Base-by-base conservation (phyloP, 768 basidiomycete genomes). In the Mycena epipterygia region DNA sequence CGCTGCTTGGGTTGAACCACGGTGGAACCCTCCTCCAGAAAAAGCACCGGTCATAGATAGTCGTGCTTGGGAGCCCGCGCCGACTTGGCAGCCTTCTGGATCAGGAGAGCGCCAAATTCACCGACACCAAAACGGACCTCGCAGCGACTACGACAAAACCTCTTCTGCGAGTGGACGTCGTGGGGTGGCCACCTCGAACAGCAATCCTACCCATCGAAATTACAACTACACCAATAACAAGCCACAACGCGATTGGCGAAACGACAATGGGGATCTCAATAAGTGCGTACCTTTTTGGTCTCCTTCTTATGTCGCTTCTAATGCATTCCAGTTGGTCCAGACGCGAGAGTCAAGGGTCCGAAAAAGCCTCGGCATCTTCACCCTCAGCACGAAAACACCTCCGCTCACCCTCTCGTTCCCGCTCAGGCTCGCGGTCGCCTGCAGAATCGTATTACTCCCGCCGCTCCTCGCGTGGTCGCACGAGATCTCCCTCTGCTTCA, bases 11-110 rank as follows among this genome's bases (percentile, higher is more conserved):
- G 61, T 27, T 16, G 58, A 82, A 82, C 58, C 63, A 25, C 62
- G 27, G 25, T 70, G 63, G 63, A 59, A 52, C 32, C 21, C 55
- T 25, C 12, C 65, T 74, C n/a, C 71, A 71, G 51, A 80, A 81
- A 76, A 81, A 81, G 65, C 76, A n/a, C 62, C 60, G 29, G 73
- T 74, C 17, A 42, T 76, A 23, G 87, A 87, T 76, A 89, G 91
- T 59, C 88, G 92, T 57, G 81, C 89, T 66, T 93, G 92, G 92
- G 91, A 92, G 73, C 92, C 92, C 66, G 90, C 90, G 41, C 87
- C 90, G 29, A 85, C 87, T 7, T 93, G 92, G 92, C 87, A 90
- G 68, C 78, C 87, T 58, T 84, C 85, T 41, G 81, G 79, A 29
- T 82, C 81, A 25, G 72, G 76, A 32, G 80, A 88, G 62, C 84